Base-by-base conservation (phyloP, 1,139 yeast genomes). In the Arxiozyma bovina region DNA sequence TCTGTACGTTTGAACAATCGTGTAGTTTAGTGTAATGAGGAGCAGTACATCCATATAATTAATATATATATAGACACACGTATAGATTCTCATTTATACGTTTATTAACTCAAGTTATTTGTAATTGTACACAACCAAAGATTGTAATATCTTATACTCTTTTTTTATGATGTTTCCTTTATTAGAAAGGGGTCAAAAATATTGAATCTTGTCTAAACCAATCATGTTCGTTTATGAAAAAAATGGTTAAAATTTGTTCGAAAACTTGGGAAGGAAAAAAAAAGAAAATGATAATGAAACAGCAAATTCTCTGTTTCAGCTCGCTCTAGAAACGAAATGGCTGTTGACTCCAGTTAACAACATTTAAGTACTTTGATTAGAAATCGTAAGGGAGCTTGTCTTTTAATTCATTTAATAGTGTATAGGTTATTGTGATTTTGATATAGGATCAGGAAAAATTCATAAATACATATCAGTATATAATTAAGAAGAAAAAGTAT, bases 1-100 rank as follows among this genome's bases (percentile, higher is more conserved):
- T 77, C 82, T 25, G 78, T 88, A 52, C 77, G 88, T 54, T 58
- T 57, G 75, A 67, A 67, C 47, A 61, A 61, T 38, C 64, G 70
- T 45, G 67, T 67, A 15, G 58, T 50, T 43, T 40, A 23, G 12
- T 22, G 18, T 15, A 43, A 15, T 43, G 30, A 23, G 15, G 9
- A 22, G 12, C n/a, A 23, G 11, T 23, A 34, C 23, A 23, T 22
- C 22, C 34, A 43, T 43, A 43, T n/a, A 22, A 15, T 21, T 8
- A 2, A 7, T 27, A 27, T 27, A 27, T 27, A 8, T 27, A 27
- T 27, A 11, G 5, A 9, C 23, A 15, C 15, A 17, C 23, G 34
- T 34, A 15, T 34, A 34, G n/a, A n/a, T n/a, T n/a, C n/a, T 15
- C 40, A 6, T 12, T 34, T 34, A 8, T 34, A 15, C 8, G n/a